Percentiles rank a stretch among this genome's conserved stretches.
These are phyloP conservation scores for Arbutus unedo DNA, from an alignment of 148 eudicot species.

Conservation along the genomic window DNA sequence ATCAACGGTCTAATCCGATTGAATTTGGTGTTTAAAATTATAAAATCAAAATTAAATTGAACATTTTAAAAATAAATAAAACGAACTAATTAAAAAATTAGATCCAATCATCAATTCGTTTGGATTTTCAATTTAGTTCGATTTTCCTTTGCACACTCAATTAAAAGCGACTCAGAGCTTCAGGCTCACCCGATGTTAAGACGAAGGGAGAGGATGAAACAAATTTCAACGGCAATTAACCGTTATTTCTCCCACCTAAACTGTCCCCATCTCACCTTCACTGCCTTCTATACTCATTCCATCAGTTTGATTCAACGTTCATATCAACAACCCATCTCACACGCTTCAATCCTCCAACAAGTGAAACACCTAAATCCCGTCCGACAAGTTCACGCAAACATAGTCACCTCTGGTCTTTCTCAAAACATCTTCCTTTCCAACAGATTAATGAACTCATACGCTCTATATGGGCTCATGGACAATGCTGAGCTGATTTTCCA, in stretches of 20 bases:
- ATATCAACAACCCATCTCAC: slow-evolving; percentile 1
- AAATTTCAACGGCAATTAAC: background rate
- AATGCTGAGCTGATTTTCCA: slow-evolving; percentile 33
- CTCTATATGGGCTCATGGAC: slow-evolving; percentile 28
- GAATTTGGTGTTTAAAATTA: no score
- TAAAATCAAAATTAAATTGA: no score
- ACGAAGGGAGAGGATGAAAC: background rate
- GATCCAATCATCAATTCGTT: no score
- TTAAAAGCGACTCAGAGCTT: no score
- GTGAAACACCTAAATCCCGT: slow-evolving; percentile 26
- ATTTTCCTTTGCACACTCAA: no score
- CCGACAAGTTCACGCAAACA: slow-evolving; percentile 40
- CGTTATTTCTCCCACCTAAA: slow-evolving; percentile 19
- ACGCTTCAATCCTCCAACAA: slow-evolving; percentile 35
- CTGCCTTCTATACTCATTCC: background rate
- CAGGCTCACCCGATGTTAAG: no score
- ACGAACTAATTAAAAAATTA: no score
- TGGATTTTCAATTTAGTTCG: no score
- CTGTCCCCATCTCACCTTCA: background rate
- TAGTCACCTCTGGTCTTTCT: slow-evolving; percentile 35
- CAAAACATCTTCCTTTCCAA: slow-evolving; percentile 34
- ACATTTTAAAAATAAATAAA: no score
- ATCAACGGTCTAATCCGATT: no score
- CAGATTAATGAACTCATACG: slow-evolving; percentile 41
- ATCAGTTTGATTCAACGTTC: background rate